Evolutionary conservation across 139 green algal genomes (phyloP).

Genomic region (Trebouxia sp.): DNA sequence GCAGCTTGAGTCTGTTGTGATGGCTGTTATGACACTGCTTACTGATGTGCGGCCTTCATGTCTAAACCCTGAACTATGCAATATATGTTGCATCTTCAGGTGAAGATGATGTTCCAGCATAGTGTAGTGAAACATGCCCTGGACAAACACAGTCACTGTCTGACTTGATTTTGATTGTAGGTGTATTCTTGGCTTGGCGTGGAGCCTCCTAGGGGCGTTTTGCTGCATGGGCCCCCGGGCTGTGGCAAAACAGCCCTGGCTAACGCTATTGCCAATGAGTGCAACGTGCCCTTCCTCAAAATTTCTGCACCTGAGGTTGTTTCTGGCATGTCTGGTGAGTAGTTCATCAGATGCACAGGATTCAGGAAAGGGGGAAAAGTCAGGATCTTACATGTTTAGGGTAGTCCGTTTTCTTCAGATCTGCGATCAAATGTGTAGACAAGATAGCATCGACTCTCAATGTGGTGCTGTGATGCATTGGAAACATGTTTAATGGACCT

Average conservation of each 20-base stretch:
- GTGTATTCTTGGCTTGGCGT: conserved; percentile 89
- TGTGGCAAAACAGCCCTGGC: conserved; percentile 90
- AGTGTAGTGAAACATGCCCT: background rate
- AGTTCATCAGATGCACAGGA: too few species aligned
- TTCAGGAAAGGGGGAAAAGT: too few species aligned
- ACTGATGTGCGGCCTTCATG: too few species aligned
- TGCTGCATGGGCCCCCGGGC: conserved; percentile 89
- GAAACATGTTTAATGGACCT: too few species aligned
- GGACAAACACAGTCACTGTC: background rate
- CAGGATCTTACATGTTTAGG: too few species aligned
- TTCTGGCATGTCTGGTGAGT: conserved; percentile 70
- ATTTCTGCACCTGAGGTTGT: conserved; percentile 83
- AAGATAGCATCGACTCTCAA: too few species aligned
- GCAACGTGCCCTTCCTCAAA: conserved; percentile 82
- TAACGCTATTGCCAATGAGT: conserved; percentile 91
- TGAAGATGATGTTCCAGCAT: background rate
- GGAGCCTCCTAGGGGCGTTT: conserved; percentile 83
- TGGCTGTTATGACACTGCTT: too few species aligned
- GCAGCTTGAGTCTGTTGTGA: too few species aligned
- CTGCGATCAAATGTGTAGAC: too few species aligned
- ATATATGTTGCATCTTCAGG: too few species aligned
- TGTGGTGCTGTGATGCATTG: background rate
- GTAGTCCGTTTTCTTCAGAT: too few species aligned
- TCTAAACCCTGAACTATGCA: too few species aligned
- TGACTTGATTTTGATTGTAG: conserved; percentile 37